phyloP scores from a whole-genome alignment of 805 yeast species.

The Nadsonia fulvescens region DNA sequence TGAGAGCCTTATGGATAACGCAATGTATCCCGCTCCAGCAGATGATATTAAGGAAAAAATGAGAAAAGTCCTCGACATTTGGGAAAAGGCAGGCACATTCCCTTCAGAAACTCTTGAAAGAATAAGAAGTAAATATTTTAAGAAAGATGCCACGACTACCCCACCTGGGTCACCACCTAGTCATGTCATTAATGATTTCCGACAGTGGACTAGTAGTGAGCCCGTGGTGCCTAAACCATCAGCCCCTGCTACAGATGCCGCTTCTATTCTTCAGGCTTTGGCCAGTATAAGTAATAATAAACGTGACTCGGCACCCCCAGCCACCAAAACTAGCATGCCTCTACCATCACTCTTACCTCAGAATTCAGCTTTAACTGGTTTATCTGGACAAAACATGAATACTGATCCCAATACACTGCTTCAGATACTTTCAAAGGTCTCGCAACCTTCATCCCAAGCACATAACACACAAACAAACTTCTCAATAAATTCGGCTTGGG shows the following conservation, averaged over 20 bases:
- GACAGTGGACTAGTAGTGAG: slow-evolving; percentile 3
- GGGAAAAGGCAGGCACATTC: slow-evolving; percentile 79
- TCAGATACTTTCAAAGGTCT: slow-evolving; percentile 9
- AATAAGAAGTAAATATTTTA: slow-evolving; percentile 41
- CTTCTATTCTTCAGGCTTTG: slow-evolving; percentile 49
- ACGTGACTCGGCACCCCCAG: slow-evolving; percentile 16
- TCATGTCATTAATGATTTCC: slow-evolving; percentile 11
- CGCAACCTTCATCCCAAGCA: too few species aligned
- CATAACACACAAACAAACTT: too few species aligned
- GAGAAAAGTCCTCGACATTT: slow-evolving; percentile 71
- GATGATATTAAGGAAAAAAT: slow-evolving; percentile 36
- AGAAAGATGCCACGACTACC: slow-evolving; percentile 30
- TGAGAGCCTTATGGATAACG: slow-evolving; percentile 43
- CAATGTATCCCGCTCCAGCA: slow-evolving; percentile 15
- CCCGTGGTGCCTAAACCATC: slow-evolving; percentile 12
- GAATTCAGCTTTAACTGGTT: too few species aligned
- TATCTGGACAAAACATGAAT: too few species aligned
- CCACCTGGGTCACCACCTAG: slow-evolving; percentile 53
- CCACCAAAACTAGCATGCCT: slow-evolving; percentile 13
- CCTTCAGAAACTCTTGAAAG: slow-evolving; percentile 32
- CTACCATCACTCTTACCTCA: slow-evolving; percentile 6
- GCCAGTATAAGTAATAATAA: slow-evolving; percentile 41
- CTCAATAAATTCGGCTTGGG: too few species aligned
- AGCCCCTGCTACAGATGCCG: slow-evolving; percentile 28
- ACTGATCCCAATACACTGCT: slow-evolving; percentile 1